Evolutionary conservation across 345 rosid species (phyloP), one percentile per base, ranked within the genome.

Genomic region (Citrus reticulata): DNA sequence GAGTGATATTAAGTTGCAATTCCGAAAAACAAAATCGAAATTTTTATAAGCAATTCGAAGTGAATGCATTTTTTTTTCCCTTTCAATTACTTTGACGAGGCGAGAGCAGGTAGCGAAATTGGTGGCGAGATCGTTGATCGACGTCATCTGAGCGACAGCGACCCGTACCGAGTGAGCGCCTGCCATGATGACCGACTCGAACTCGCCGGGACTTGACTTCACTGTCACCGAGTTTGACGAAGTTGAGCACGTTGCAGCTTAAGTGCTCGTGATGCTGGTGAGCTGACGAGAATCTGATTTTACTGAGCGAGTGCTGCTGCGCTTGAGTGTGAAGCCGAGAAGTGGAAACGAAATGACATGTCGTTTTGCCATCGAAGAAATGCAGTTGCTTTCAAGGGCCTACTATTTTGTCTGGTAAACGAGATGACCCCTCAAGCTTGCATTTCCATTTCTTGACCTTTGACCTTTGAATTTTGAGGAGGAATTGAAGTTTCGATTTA

Each of bases 91-190:
- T 81, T 92, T 92, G 66, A 86, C 95, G 55, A 95, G 97, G 85
- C 94, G 93, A 75, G 96, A 86, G 87, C 99, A 95, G 73, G 97
- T 90, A 75, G 93, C 85, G 84, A 91, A 89, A 76, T 95, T 95
- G 82, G 92, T 39, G 72, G 95, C 90, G 70, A 93, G 80, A 76
- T 95, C 98, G 88, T 89, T 91, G 86, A 90, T 71, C 29, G 99
- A 93, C 42, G 99, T 93, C 97, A 95, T 95, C 90, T 93, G 99
- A 75, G 88, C 95, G 25, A 95, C 96, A 64, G 98, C 98, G 63
- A 95, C 91, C 68, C 96, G 93, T 81, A 90, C 92, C 0, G 89
- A 83, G 73, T 82, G 81, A 68, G 86, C 66, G 76, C 76, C 68
- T 17, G 94, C 86, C 88, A 90, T 89, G 80, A 91, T 87, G 78